Base-by-base conservation (phyloP, 345 rosid genomes). In the Bruguiera parviflora region DNA sequence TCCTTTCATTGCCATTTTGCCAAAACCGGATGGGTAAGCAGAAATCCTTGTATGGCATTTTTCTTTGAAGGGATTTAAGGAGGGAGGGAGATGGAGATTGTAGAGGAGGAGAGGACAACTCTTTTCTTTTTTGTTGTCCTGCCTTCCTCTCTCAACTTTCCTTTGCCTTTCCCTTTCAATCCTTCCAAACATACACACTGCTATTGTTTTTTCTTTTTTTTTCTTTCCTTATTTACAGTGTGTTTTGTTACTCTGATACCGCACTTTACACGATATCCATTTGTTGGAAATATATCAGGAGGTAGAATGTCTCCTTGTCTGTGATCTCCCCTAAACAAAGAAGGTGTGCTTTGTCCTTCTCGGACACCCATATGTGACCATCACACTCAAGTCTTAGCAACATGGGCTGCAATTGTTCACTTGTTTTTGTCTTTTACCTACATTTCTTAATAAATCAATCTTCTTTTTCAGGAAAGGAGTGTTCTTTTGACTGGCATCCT, bases 21-120 rank as follows among this genome's bases (percentile, higher is more conserved):
- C 33, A 89, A 82, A 80, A 74, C 79, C 63, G 88, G 92, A 84
- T 90, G 89, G 96, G 97, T 89, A 79, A 79, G 71, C 19, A 6
- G 33, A 53, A 37, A 19, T 81, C 70, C 25, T 65, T 57, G 31
- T 24, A 13, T 56, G 31, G 18, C 18, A 24, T 8, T 24, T 24
- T 56, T 56, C 29, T 53, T 53, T 27, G 2, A 5, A 24, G 25
- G 31, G 25, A 56, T 56, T 4, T 24, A 43, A 43, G 49, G 49
- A 43, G 49, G 49, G 19, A 43, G 49, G 49, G 19, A 43, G 13
- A 43, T 43, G 49, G 49, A 43, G 49, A 13, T 13, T 43, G 49
- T 43, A 15, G 49, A 13, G 49, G 49, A 43, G 49, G 4, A 43
- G 15, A 15, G 47, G 49, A 43, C 49, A 13, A 13, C 49, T 43